Evolutionary conservation across 306 rosid genomes (phyloP), one percentile per base, ranked within the genome.

Genomic region (Cicer cuneatum): DNA sequence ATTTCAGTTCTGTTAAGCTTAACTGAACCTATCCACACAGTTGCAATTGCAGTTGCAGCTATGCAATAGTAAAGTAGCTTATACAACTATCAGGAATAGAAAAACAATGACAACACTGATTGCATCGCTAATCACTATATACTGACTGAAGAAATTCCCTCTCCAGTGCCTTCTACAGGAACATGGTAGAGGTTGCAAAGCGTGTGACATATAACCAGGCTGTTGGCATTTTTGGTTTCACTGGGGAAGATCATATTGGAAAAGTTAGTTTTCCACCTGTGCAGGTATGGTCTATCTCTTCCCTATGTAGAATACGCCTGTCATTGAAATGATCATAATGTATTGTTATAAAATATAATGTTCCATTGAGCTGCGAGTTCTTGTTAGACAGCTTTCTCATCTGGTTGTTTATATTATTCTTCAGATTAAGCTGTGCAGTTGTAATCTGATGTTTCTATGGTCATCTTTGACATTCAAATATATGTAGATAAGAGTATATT

Each of bases 221-320:
- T 69, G 95, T 90, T 10, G 99, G 98, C 58, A 95, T 89, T 41
- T 95, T 95, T 77, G 98, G 99, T 75, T 95, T 95, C 76, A 81
- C 83, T 0, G 90, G 96, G 18, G 99, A 95, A 84, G 98, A 95
- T 87, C 92, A 95, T 64, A 90, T 95, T 69, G 99, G 96, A 57
- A 95, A 95, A 90, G 92, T 91, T 74, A 86, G 92, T 80, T 95
- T 95, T 78, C 99, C 98, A 21, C 97, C 98, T 0, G 88, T 95
- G 42, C 99, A 90, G 98, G 99, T 92, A 86, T 38, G 54, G 16
- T 48, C 75, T 47, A 71, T 56, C 56, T 58, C 79, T 79, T 56
- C 39, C 21, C 65, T 62, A 18, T 46, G 24, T 56, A 10, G 60
- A 46, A 56, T 68, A 8, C 35, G 13, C 14, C 11, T 68, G 10